Percentiles rank a stretch among this genome's conserved stretches.
Conservation (phyloP, 2,329 filamentous ascomycete species). For the Aspergillus brunneoviolaceus region DNA sequence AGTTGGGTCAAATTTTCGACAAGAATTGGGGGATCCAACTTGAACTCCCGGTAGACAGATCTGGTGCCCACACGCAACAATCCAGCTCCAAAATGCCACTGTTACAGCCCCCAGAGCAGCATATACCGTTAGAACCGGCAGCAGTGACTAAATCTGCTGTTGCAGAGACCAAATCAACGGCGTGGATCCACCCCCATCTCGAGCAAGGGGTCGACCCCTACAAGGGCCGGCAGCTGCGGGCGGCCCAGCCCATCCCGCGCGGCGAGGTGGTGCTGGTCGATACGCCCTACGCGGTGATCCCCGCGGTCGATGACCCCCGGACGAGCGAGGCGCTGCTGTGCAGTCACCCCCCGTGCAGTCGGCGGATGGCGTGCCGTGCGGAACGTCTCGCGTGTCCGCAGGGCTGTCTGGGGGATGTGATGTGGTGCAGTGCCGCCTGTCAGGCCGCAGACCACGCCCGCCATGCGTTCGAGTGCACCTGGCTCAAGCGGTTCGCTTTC, state of each 20-base stretch:
- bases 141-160: constrained; percentile 7
- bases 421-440: constrained; percentile 29
- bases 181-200: constrained; percentile 32
- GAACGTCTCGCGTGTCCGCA: constrained; percentile 21
- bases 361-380: constrained; percentile 4
- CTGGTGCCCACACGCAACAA: not conserved
- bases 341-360: constrained; percentile 33
- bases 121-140: not conserved
- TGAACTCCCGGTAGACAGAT: too few relatives aligned
- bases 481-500: constrained; percentile 27
- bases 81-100: not conserved
- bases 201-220: constrained; percentile 25
- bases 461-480: constrained; percentile 33
- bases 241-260: constrained; percentile 23
- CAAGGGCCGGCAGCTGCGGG: constrained; percentile 35
- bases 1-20: not conserved
- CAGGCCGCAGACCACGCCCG: constrained; percentile 22
- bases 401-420: constrained; percentile 27
- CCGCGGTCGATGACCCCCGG: constrained; percentile 29
- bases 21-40: too few relatives aligned
- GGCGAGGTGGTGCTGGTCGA: constrained; percentile 31
- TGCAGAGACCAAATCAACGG: not conserved
- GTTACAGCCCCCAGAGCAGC: not conserved
- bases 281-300: constrained; percentile 32
- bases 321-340: constrained; percentile 27